Base-by-base conservation (phyloP, 306 rosid genomes). In the Betula pendula region DNA sequence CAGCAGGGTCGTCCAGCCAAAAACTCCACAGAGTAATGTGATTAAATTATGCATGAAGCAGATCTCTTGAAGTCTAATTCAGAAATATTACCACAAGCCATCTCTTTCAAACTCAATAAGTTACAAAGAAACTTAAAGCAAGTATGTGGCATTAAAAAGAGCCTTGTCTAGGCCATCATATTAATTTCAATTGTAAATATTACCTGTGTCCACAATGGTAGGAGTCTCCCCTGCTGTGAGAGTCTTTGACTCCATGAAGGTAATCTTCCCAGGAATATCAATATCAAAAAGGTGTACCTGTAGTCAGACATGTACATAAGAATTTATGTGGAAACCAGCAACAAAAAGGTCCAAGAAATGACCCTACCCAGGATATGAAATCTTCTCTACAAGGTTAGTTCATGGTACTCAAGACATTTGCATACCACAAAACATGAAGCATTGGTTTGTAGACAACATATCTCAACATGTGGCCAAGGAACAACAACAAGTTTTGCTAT, bases 201-300 rank as follows among this genome's bases (percentile, higher is more conserved):
- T 71, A 95, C 99, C 99, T 87, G 99, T 95, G 81, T 95, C 99
- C 55, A 95, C 99, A 62, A 92, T 70, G 19, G 99, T 95, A 2
- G 98, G 98, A 70, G 87, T 89, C 79, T 91, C 91, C 80, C 99
- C 99, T 33, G 98, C 94, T 2, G 97, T 85, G 60, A 95, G 93
- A 62, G 94, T 88, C 87, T 89, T 87, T 42, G 99, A 95, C 79
- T 95, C 99, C 13, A 92, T 82, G 66, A 95, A 92, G 72, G 99
- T 95, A 79, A 95, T 95, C 85, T 91, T 88, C 80, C 97, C 99
- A 43, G 99, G 97, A 74, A 95, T 95, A 69, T 95, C 97, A 74
- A 95, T 89, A 76, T 95, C 96, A 63, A 95, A 92, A 76, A 95
- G 96, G 87, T 95, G 99, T 70, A 91, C 88, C 99, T 95, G 89